Evolutionary conservation across 345 rosid species (phyloP).

Genomic region (Lepidium didymum): DNA sequence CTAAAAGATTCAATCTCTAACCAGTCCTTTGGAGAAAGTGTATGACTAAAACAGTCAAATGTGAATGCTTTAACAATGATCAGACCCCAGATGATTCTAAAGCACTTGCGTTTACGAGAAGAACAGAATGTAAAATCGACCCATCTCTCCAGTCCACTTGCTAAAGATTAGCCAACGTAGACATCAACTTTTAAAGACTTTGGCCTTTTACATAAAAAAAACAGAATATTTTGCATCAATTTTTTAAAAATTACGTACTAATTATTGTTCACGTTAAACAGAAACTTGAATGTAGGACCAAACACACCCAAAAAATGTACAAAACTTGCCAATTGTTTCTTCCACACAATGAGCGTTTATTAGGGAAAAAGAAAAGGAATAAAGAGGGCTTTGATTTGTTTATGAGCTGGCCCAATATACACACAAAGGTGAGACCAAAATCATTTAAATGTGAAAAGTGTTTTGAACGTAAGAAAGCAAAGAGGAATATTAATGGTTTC

Average conservation of each 20-base stretch:
- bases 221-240: conserved; percentile 1
- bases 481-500: conserved; percentile 20
- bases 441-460: conserved; percentile 23
- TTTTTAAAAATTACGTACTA: not conserved
- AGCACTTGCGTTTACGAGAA: conserved; percentile 29
- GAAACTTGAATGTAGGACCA: not conserved
- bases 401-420: conserved; percentile 16
- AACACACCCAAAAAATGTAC: not conserved
- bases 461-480: conserved; percentile 18
- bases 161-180: conserved; percentile 13
- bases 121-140: conserved; percentile 22
- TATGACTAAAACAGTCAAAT: conserved; percentile 30
- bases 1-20: conserved; percentile 16
- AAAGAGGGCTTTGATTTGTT: not conserved
- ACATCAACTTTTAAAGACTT: conserved; percentile 19
- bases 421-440: conserved; percentile 11
- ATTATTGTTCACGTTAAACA: not conserved
- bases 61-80: conserved; percentile 18
- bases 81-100: conserved; percentile 26
- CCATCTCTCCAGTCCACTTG: conserved; percentile 15
- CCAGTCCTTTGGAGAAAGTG: conserved; percentile 21
- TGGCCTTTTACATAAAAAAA: conserved; percentile 13
- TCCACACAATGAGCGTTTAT: not conserved
- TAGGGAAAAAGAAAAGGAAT: not conserved
- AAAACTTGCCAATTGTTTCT: not conserved